These are phyloP conservation scores for Colletotrichum navitas DNA, from an alignment of 2,329 filamentous ascomycete genomes.

Conservation along the genomic window DNA sequence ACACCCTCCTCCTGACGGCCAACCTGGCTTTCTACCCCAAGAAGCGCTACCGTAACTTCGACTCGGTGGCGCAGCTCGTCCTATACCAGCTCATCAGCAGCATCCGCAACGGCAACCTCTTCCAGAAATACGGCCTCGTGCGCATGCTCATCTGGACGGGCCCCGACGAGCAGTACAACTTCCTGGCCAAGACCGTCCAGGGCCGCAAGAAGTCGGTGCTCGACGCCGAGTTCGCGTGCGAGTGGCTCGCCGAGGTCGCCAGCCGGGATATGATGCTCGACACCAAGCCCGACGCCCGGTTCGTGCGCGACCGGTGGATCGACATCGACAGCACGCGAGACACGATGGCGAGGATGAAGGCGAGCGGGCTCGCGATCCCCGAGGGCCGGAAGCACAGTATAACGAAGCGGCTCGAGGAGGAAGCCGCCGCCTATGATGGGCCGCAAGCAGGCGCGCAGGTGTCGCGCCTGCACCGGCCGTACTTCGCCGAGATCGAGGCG, in stretches of 20 bases:
- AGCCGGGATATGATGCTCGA: slow-evolving; percentile 49
- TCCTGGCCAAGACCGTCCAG: slow-evolving; percentile 72
- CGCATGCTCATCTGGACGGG: slow-evolving; percentile 82
- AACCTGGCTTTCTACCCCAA: slow-evolving; percentile 72
- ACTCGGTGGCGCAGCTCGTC: slow-evolving; percentile 69
- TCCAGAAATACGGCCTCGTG: slow-evolving; percentile 83
- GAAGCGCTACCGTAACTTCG: slow-evolving; percentile 62
- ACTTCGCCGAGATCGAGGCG: slow-evolving; percentile 57
- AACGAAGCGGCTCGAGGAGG: slow-evolving; percentile 46
- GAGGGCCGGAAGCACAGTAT: slow-evolving; percentile 56
- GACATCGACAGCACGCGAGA: slow-evolving; percentile 59
- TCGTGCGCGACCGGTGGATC: slow-evolving; percentile 60
- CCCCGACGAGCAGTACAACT: slow-evolving; percentile 66
- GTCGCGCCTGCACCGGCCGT: slow-evolving; percentile 54
- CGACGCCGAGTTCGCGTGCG: slow-evolving; percentile 71
- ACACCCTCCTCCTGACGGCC: slow-evolving; percentile 78
- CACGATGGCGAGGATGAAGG: slow-evolving; percentile 61
- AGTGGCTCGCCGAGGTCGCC: slow-evolving; percentile 71
- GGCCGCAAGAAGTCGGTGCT: slow-evolving; percentile 69
- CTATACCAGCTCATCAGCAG: slow-evolving; percentile 72
- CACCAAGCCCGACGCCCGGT: slow-evolving; percentile 45
- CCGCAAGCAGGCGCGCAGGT: slow-evolving; percentile 47
- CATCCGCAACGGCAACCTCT: slow-evolving; percentile 68
- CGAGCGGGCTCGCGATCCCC: slow-evolving; percentile 58
- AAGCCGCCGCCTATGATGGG: slow-evolving; percentile 38